Conservation (phyloP, 2,329 filamentous ascomycete species). For the Clonostachys chloroleuca region DNA sequence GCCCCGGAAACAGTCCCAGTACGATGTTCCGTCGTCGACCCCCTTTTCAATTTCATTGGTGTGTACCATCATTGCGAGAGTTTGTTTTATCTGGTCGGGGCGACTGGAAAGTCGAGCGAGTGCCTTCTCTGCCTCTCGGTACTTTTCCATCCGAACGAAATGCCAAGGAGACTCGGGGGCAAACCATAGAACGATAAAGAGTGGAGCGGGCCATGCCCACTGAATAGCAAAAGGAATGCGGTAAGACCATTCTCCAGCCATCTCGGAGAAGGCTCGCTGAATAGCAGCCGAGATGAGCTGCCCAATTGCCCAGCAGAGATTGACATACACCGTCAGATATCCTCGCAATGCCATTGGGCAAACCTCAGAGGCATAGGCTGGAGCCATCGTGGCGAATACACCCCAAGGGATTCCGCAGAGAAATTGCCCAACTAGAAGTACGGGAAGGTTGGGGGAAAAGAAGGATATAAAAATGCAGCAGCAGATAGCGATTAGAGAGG, state of each 20-base stretch:
- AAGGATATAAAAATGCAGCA: constrained; percentile 41
- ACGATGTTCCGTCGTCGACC: constrained; percentile 29
- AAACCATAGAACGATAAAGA: constrained; percentile 26
- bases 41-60: constrained; percentile 42
- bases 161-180: constrained; percentile 39
- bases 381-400: constrained; percentile 22
- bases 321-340: constrained; percentile 34
- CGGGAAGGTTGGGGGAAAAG: constrained; percentile 29
- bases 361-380: constrained; percentile 28
- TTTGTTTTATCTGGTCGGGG: constrained; percentile 13
- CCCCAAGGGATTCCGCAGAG: constrained; percentile 36
- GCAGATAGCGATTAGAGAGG: constrained; percentile 27
- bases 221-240: constrained; percentile 35
- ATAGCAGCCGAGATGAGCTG: constrained; percentile 32
- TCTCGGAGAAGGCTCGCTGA: constrained; percentile 22
- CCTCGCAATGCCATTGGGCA: constrained; percentile 19
- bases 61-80: constrained; percentile 43
- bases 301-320: constrained; percentile 20
- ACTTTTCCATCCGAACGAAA: constrained; percentile 26
- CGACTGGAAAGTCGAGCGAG: constrained; percentile 28
- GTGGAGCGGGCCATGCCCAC: constrained; percentile 33
- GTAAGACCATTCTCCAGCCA: constrained; percentile 30
- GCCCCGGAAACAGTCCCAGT: constrained; percentile 42
- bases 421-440: constrained; percentile 35
- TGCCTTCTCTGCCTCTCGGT: constrained; percentile 24